Conservation (phyloP, 2,329 filamentous ascomycete genomes). For the Ophiobolus disseminans region DNA sequence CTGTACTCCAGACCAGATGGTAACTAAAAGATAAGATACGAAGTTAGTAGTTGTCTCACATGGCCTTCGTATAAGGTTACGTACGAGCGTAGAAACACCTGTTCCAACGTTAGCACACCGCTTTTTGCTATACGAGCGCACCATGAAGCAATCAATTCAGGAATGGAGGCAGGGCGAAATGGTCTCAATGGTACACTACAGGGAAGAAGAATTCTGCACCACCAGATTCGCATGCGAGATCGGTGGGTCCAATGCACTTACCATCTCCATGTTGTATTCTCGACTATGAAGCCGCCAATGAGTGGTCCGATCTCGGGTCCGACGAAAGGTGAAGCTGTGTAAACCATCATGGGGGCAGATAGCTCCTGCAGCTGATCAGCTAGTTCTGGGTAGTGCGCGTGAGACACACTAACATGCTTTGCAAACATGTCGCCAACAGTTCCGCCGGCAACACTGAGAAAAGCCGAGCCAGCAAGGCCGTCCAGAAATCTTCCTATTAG, state of each 20-base stretch:
- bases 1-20: constrained; percentile 76
- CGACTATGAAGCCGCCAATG: constrained; percentile 83
- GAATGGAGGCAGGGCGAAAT: constrained; percentile 1
- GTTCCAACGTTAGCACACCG: constrained; percentile 31
- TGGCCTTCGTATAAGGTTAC: not conserved
- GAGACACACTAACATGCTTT: constrained; percentile 36
- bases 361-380: constrained; percentile 58
- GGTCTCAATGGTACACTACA: constrained; percentile 4
- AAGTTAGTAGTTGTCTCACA: constrained; percentile 3
- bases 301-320: constrained; percentile 65
- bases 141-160: constrained; percentile 3
- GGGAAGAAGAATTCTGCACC: constrained; percentile 1
- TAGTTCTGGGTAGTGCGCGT: not conserved
- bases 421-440: constrained; percentile 74
- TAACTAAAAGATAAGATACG: constrained; percentile 47
- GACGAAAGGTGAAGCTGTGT: constrained; percentile 59
- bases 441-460: constrained; percentile 76
- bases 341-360: constrained; percentile 83
- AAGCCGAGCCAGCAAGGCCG: constrained; percentile 71
- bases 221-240: constrained; percentile 10
- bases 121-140: constrained; percentile 15
- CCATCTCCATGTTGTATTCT: constrained; percentile 68
- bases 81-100: constrained; percentile 67
- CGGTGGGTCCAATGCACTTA: constrained; percentile 30
- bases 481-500: constrained; percentile 79